Evolutionary conservation across 352 stramenopile species (phyloP).

Genomic region (Poterioochromonas sp.): DNA sequence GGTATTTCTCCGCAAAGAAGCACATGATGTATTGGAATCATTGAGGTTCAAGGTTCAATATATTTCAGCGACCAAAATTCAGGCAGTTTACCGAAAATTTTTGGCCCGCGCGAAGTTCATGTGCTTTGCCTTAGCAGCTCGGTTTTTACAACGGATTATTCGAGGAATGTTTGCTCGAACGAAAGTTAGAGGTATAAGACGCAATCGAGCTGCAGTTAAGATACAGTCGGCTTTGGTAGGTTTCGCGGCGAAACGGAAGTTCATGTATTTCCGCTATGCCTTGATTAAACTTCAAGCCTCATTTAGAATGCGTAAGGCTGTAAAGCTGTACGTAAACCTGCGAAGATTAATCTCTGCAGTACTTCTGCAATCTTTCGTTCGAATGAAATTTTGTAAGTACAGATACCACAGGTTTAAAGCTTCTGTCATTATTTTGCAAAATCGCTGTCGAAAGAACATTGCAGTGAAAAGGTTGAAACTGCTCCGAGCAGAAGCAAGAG

Average conservation of each 20-base stretch:
- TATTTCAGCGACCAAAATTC: constrained; percentile 35
- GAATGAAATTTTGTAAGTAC: too few species aligned
- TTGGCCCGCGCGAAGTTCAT: neutral
- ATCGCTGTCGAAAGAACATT: too few species aligned
- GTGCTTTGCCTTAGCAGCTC: neutral
- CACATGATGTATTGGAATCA: constrained; percentile 44
- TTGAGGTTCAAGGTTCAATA: constrained; percentile 33
- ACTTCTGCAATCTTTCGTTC: too few species aligned
- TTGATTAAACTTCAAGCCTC: neutral
- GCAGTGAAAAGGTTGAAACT: too few species aligned
- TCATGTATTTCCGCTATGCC: neutral
- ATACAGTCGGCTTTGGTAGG: constrained; percentile 2
- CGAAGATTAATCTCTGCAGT: too few species aligned
- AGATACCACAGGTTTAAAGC: too few species aligned
- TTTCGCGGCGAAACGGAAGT: too few species aligned
- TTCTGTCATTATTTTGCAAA: too few species aligned
- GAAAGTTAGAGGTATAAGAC: neutral
- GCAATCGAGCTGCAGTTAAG: neutral
- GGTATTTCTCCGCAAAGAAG: constrained; percentile 46
- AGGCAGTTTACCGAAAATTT: neutral
- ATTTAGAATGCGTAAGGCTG: neutral
- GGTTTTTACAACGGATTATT: neutral
- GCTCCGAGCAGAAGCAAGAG: neutral
- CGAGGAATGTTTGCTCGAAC: constrained; percentile 6
- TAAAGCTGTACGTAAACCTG: neutral